These are phyloP conservation scores for Ophiostoma triangulosporum DNA, from an alignment of 2,329 filamentous ascomycete species.

Conservation along the genomic window DNA sequence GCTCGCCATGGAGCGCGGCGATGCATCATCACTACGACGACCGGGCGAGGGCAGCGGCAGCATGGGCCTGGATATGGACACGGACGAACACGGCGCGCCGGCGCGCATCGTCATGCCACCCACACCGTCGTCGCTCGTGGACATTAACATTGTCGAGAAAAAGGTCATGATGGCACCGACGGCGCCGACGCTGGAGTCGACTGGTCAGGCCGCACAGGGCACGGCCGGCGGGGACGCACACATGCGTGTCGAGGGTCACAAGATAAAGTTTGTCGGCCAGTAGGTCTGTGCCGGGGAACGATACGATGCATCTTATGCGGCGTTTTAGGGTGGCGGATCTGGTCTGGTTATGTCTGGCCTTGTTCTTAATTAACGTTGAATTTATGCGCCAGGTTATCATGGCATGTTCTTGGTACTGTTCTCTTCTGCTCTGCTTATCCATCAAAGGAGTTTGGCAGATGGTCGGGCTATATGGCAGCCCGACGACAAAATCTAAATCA, in stretches of 20 bases:
- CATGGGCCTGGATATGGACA: conserved; percentile 32
- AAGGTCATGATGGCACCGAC: conserved; percentile 26
- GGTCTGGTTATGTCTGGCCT: too few relatives aligned
- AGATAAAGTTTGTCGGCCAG: conserved; percentile 2
- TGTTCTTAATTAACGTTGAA: too few relatives aligned
- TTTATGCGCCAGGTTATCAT: too few relatives aligned
- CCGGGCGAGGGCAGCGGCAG: conserved; percentile 29
- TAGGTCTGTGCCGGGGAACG: not conserved
- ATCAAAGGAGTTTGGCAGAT: too few relatives aligned
- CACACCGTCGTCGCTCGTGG: conserved; percentile 23
- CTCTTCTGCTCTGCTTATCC: too few relatives aligned
- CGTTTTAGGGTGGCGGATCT: too few relatives aligned
- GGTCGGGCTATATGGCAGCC: too few relatives aligned
- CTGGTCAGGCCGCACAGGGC: conserved; percentile 18
- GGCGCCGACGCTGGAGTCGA: conserved; percentile 22
- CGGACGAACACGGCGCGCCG: conserved; percentile 15
- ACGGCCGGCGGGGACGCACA: not conserved
- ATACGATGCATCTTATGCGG: not conserved
- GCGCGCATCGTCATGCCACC: conserved; percentile 19
- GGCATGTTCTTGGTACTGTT: too few relatives aligned
- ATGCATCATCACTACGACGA: conserved; percentile 6
- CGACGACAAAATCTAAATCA: too few relatives aligned
- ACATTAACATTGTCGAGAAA: conserved; percentile 40
- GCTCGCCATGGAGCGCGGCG: conserved; percentile 38
- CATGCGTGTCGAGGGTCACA: conserved; percentile 8